These are phyloP conservation scores for Malus hybrid DNA, from an alignment of 331 rosid species.

Conservation along the genomic window DNA sequence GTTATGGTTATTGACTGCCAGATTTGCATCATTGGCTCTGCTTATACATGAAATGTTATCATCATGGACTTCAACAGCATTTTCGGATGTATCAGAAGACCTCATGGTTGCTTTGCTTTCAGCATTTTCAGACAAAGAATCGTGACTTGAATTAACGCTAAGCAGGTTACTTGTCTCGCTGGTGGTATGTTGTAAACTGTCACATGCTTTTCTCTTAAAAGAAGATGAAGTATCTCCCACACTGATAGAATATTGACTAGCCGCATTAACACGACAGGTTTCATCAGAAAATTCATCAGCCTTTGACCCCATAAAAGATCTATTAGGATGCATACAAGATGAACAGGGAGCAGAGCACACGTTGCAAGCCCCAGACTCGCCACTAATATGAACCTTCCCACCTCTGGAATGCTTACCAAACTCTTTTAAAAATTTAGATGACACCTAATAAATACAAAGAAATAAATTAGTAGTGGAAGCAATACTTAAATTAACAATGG, in stretches of 20 bases:
- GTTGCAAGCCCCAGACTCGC: conserved; percentile 68
- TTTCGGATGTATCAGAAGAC: conserved; percentile 17
- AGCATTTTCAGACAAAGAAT: conserved; percentile 65
- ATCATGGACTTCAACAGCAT: conserved; percentile 46
- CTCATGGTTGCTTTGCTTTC: conserved; percentile 46
- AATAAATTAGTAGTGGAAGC: background rate
- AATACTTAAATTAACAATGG: background rate
- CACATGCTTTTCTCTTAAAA: conserved; percentile 50
- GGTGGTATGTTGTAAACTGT: conserved; percentile 38
- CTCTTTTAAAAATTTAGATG: conserved; percentile 31
- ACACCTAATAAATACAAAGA: conserved; percentile 32
- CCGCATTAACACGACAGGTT: conserved; percentile 44
- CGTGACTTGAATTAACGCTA: conserved; percentile 49
- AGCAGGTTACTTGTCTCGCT: conserved; percentile 61
- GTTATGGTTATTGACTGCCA: conserved; percentile 24
- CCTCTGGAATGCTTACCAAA: conserved; percentile 36
- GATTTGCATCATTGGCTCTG: conserved; percentile 43
- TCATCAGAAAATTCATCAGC: conserved; percentile 61
- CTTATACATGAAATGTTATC: conserved; percentile 56
- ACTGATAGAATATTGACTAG: conserved; percentile 44
- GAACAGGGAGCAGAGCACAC: conserved; percentile 83
- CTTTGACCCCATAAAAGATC: conserved; percentile 48
- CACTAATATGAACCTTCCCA: conserved; percentile 49
- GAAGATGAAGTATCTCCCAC: conserved; percentile 40
- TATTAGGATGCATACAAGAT: conserved; percentile 64